These are phyloP conservation scores for Penicillium crystallinum DNA, from an alignment of 495 filamentous ascomycete genomes.

Conservation along the genomic window DNA sequence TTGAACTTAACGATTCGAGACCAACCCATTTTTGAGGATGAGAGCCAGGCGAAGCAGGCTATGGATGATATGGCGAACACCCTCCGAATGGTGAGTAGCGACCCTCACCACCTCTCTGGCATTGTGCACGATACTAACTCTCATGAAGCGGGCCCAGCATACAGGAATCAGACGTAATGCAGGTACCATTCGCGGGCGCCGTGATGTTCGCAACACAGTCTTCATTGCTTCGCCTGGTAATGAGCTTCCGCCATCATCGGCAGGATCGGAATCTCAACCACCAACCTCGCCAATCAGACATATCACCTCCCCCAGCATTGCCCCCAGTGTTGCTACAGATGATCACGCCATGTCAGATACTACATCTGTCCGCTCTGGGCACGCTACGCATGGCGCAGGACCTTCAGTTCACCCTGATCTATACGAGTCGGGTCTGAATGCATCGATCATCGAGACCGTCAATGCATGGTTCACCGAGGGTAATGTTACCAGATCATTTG, in stretches of 20 bases:
- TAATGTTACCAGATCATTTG: conserved; percentile 60
- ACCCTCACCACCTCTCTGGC: background rate
- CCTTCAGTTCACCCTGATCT: conserved; percentile 76
- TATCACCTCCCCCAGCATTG: conserved; percentile 43
- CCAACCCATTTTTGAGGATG: conserved; percentile 90
- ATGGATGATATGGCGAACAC: conserved; percentile 89
- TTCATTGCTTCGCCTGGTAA: conserved; percentile 57
- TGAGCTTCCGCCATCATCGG: conserved; percentile 12
- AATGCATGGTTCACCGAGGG: conserved; percentile 78
- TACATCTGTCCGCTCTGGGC: conserved; percentile 83
- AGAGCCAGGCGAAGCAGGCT: conserved; percentile 79
- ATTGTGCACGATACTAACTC: conserved; percentile 14
- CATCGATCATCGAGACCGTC: conserved; percentile 88
- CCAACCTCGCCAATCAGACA: conserved; percentile 35
- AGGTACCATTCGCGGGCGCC: conserved; percentile 78
- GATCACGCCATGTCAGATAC: conserved; percentile 73
- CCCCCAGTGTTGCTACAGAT: conserved; percentile 31
- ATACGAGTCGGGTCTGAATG: conserved; percentile 73
- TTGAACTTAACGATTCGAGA: conserved; percentile 91
- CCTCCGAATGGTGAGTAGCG: conserved; percentile 55
- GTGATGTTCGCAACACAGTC: conserved; percentile 86
- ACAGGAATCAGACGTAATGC: conserved; percentile 56
- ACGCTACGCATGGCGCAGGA: conserved; percentile 63
- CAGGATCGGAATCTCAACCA: conserved; percentile 16
- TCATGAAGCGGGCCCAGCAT: conserved; percentile 49